Evolutionary conservation across 306 rosid genomes (phyloP), one percentile per base, ranked within the genome.

Genomic region (Crataegus laevigata): DNA sequence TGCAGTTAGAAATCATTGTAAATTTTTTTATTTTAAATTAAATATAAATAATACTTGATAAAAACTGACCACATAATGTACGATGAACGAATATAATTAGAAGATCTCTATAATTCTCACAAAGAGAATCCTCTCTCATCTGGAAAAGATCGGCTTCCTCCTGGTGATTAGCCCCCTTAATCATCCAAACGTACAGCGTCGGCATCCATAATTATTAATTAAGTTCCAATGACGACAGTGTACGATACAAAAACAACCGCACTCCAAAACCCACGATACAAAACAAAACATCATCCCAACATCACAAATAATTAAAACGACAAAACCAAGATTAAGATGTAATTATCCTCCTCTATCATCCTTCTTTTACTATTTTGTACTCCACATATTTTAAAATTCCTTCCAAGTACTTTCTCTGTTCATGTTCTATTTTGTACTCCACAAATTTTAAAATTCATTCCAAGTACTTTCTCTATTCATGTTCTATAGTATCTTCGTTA

Each of bases 151-250:
- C n/a, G n/a, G n/a, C n/a, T n/a, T n/a, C n/a, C n/a, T n/a, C n/a
- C n/a, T n/a, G 18, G 30, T 40, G 19, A 43, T 77, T 65, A 22
- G 66, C 78, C 36, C 78, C 43, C 69, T 59, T 28, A 34, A 76
- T 71, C 67, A 57, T 55, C 78, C 61, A 71, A 71, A 29, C 60
- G 38, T 66, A 73, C 82, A 77, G 79, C 88, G 91, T 89, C 91
- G 91, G 91, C 78, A 78, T 76, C 58, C 29, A 18, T 14, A 45
- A 7, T 63, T 19, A 26, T 55, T 32, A 13, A 4, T 21, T 18
- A 13, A 26, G 28, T 47, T 26, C 73, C 26, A 60, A 28, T 42
- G 47, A 62, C 43, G 70, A 76, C 80, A 66, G 63, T 24, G 30
- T 25, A 38, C 62, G 18, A 67, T 24, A 12, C 10, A 19, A 13